Base-by-base conservation (phyloP, 164 flowering plant genomes). In the Umbilicus rupestris region DNA sequence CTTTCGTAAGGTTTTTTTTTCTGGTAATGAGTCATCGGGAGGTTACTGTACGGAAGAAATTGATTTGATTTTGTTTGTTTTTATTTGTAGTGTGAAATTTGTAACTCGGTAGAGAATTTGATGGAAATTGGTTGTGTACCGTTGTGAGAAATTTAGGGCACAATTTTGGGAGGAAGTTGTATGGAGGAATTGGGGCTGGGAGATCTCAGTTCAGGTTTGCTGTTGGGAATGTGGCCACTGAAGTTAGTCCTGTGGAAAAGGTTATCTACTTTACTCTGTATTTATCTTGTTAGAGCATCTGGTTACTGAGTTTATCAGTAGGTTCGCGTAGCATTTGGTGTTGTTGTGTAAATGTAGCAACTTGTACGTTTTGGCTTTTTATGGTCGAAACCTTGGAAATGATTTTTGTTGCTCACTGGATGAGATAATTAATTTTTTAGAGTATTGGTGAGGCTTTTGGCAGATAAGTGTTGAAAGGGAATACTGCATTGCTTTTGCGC, bases 201-300 rank as follows among this genome's bases (percentile, higher is more conserved):
- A 80, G 84, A 75, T 69, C 84, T 74, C 78, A 70, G 28, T 76
- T 84, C 62, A 79, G 68, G 45, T 42, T 84, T 69, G 66, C 82
- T 29, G 77, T 86, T 26, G 22, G 84, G 57, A 86, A 82, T 81
- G 94, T 93, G 52, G 92, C 97, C 72, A 90, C 96, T 65, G 85
- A 82, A 72, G 70, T 85, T 65, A 82, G 66, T 77, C 74, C 90
- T 67, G 75, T 78, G 24, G 82, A 82, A 29, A 75, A 85, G 89
- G 96, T 88, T 60, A 41, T 60, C n/a, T 17, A n/a, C 1, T 33
- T 45, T 66, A 29, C 19, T 20, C 50, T 5, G 50, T 24, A 41
- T 35, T 63, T 42, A 29, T 28, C 31, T 44, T 14, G 22, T 63
- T 15, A 19, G 6, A n/a, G 5, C n/a, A 28, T 17, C 33, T 60